phyloP scores from a whole-genome alignment of 371 early-diverging fungal species.

The Cokeromyces recurvatus region DNA sequence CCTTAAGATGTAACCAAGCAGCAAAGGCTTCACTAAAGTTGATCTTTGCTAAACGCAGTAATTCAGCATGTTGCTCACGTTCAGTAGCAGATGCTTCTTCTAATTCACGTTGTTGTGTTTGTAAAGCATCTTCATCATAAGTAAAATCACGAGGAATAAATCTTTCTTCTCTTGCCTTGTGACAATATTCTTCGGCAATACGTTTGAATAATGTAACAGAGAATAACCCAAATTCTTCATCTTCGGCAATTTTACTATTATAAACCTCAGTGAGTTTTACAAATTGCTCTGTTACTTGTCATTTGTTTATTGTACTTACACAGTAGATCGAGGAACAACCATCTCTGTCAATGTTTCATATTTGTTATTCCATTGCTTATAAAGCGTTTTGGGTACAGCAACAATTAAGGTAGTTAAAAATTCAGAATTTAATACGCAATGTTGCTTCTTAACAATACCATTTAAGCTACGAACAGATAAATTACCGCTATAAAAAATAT shows the following conservation, averaged over 20 bases:
- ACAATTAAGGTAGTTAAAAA: slow-evolving; percentile 88
- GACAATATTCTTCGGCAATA: slow-evolving; percentile 82
- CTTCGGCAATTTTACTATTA: slow-evolving; percentile 78
- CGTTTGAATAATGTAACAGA: slow-evolving; percentile 89
- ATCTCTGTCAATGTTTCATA: slow-evolving; percentile 90
- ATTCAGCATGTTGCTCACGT: slow-evolving; percentile 69
- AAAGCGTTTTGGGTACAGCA: slow-evolving; percentile 84
- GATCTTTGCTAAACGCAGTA: slow-evolving; percentile 83
- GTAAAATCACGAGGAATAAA: slow-evolving; percentile 93
- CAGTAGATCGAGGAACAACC: slow-evolving; percentile 94
- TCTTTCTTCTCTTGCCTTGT: slow-evolving; percentile 85
- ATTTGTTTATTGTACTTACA: slow-evolving; percentile 67
- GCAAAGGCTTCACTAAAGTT: slow-evolving; percentile 92
- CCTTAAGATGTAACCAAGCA: slow-evolving; percentile 92
- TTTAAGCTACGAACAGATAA: slow-evolving; percentile 81
- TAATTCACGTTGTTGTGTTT: slow-evolving; percentile 68
- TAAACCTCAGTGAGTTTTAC: background rate
- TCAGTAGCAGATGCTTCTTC: slow-evolving; percentile 70
- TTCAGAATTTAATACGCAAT: slow-evolving; percentile 90
- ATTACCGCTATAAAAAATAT: slow-evolving; percentile 68
- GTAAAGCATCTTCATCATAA: slow-evolving; percentile 76
- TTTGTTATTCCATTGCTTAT: slow-evolving; percentile 76
- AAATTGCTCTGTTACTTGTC: no score
- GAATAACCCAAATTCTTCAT: slow-evolving; percentile 90
- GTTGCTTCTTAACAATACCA: slow-evolving; percentile 86